phyloP scores from a whole-genome alignment of 306 rosid species.

The Ochetophila trinervis region DNA sequence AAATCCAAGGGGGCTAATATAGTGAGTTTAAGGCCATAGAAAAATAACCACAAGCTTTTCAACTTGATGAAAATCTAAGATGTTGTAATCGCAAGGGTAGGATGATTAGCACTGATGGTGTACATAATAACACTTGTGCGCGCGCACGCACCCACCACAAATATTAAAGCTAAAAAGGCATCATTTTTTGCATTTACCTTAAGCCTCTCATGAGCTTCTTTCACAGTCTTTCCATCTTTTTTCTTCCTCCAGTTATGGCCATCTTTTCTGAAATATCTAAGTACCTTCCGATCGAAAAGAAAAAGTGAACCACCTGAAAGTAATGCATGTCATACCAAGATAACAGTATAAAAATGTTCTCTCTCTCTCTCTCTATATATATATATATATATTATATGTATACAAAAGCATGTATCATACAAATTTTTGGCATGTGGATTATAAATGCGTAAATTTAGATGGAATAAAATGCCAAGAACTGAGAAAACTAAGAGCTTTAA shows the following conservation, averaged over 20 bases:
- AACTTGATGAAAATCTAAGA: too few species aligned
- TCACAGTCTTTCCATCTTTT: conserved; percentile 84
- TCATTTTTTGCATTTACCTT: conserved; percentile 52
- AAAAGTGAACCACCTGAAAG: conserved; percentile 85
- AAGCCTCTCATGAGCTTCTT: conserved; percentile 93
- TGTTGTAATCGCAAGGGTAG: too few species aligned
- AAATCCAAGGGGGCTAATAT: too few species aligned
- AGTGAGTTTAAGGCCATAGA: too few species aligned
- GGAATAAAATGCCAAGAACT: conserved; percentile 4
- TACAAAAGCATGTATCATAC: not conserved
- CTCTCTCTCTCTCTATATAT: too few species aligned
- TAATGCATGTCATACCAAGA: conserved; percentile 23
- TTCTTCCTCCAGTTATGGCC: conserved; percentile 97
- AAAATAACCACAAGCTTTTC: too few species aligned
- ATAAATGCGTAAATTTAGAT: not conserved
- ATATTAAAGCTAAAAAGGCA: not conserved
- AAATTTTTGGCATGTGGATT: not conserved
- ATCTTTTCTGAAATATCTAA: conserved; percentile 87
- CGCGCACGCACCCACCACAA: too few species aligned
- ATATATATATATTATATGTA: not conserved
- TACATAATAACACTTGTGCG: too few species aligned
- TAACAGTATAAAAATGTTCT: too few species aligned
- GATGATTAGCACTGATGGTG: too few species aligned
- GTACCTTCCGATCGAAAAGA: conserved; percentile 86
- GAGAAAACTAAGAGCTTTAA: too few species aligned